Percentiles rank a stretch among this genome's conserved stretches.
phyloP scores from a whole-genome alignment of 2,329 filamentous ascomycete genomes.

The Aspergillus tanneri region DNA sequence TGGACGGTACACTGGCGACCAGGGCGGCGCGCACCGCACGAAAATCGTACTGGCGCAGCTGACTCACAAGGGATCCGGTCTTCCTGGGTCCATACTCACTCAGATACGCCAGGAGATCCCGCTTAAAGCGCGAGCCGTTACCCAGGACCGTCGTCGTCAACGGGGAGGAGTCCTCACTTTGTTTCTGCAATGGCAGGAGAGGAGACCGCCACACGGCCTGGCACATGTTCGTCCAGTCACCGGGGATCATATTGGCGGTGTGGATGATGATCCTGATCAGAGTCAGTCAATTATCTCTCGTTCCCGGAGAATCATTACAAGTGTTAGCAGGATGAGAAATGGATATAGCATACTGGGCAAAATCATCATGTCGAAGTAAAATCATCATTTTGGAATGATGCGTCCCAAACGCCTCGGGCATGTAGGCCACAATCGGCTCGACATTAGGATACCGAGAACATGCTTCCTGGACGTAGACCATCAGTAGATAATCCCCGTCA shows the following conservation, averaged over 20 bases:
- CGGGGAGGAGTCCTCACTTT: neutral
- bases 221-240: conserved; percentile 85
- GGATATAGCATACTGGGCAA: conserved; percentile 56
- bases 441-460: conserved; percentile 66
- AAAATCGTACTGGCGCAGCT: conserved; percentile 68
- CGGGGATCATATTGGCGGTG: conserved; percentile 86
- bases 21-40: conserved; percentile 65
- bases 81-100: conserved; percentile 63
- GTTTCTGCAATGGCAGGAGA: conserved; percentile 55
- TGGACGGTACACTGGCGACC: conserved; percentile 75
- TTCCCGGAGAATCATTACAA: neutral
- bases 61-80: conserved; percentile 54
- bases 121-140: conserved; percentile 69
- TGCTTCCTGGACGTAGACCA: conserved; percentile 51
- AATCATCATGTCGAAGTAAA: conserved; percentile 73
- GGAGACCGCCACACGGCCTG: conserved; percentile 81
- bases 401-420: conserved; percentile 82
- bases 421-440: conserved; percentile 68
- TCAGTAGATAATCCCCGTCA: neutral
- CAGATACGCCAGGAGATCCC: conserved; percentile 72
- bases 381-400: conserved; percentile 87
- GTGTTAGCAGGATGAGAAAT: neutral
- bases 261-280: conserved; percentile 68
- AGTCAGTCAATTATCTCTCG: conserved; percentile 8
- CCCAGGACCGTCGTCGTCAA: conserved; percentile 46